phyloP scores from a whole-genome alignment of 306 rosid genomes.

The Inga oerstediana region DNA sequence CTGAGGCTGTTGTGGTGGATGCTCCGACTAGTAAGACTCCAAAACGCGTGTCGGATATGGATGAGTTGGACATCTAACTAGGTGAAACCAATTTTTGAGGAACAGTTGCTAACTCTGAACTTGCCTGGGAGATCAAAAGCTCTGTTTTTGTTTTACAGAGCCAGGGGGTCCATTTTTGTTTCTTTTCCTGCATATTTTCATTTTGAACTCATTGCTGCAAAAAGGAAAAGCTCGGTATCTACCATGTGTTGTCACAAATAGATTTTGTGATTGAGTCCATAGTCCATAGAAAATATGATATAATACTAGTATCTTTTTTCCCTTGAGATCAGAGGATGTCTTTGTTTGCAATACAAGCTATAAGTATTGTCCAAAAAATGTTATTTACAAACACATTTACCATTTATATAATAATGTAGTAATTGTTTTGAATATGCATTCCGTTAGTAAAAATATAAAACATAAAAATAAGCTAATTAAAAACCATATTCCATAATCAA shows the following conservation, averaged over 20 bases:
- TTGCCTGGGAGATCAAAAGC: not conserved
- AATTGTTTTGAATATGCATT: not conserved
- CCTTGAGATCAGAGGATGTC: not conserved
- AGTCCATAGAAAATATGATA: not conserved
- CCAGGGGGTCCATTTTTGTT: slow-evolving; percentile 13
- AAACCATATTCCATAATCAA: too few relatives aligned
- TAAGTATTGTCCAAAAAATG: not conserved
- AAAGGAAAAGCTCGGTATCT: not conserved
- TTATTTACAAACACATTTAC: not conserved
- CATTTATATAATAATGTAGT: not conserved
- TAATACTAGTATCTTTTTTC: not conserved
- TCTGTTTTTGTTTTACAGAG: slow-evolving; percentile 12
- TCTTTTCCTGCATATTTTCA: not conserved
- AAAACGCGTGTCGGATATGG: slow-evolving; percentile 75
- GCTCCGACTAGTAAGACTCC: slow-evolving; percentile 56
- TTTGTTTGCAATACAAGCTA: not conserved
- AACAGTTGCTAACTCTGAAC: slow-evolving; percentile 3
- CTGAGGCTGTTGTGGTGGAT: slow-evolving; percentile 76
- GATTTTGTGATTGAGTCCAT: not conserved
- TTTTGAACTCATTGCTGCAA: not conserved
- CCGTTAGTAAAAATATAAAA: too few relatives aligned
- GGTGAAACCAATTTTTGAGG: slow-evolving; percentile 8
- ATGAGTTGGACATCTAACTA: slow-evolving; percentile 52
- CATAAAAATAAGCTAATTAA: too few relatives aligned
- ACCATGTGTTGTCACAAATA: not conserved